A percentile compares a stretch with the other conserved stretches of the same genome.
Evolutionary conservation across 2,329 filamentous ascomycete species (phyloP).

Genomic region (Diaporthe vaccinii): DNA sequence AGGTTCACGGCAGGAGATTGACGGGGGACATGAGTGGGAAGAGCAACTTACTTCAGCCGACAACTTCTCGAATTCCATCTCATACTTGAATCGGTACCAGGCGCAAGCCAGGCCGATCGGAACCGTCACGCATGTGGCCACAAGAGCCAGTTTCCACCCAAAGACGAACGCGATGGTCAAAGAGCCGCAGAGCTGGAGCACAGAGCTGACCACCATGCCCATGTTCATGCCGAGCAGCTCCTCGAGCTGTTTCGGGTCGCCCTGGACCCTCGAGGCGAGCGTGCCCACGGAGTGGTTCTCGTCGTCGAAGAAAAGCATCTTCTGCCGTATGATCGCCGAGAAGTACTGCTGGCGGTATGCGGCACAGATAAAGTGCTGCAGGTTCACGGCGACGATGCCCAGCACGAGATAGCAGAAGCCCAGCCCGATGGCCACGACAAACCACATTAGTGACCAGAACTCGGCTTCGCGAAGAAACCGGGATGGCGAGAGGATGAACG

Average conservation of each 20-base stretch:
- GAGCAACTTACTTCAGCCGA: conserved; percentile 64
- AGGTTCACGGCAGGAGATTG: not conserved
- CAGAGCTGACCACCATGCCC: conserved; percentile 71
- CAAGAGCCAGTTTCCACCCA: conserved; percentile 82
- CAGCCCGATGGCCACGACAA: conserved; percentile 46
- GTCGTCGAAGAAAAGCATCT: conserved; percentile 71
- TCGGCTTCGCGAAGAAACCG: conserved; percentile 55
- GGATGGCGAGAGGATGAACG: conserved; percentile 50
- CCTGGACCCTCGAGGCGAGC: conserved; percentile 67
- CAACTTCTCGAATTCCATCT: conserved; percentile 77
- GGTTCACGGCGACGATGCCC: conserved; percentile 57
- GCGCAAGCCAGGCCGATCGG: conserved; percentile 63
- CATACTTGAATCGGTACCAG: conserved; percentile 68
- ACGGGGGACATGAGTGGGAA: not conserved
- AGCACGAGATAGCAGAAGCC: conserved; percentile 59
- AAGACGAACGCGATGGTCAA: conserved; percentile 78
- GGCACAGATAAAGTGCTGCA: conserved; percentile 63
- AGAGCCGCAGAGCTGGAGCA: conserved; percentile 76
- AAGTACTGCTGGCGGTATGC: conserved; percentile 73
- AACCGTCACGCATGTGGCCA: conserved; percentile 73
- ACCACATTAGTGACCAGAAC: conserved; percentile 78
- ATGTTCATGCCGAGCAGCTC: conserved; percentile 75
- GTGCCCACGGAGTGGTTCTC: conserved; percentile 72
- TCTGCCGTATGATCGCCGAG: conserved; percentile 69
- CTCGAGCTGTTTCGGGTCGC: conserved; percentile 72